Conservation (phyloP, 2,329 filamentous ascomycete species). For the Claviceps pazoutovae region DNA sequence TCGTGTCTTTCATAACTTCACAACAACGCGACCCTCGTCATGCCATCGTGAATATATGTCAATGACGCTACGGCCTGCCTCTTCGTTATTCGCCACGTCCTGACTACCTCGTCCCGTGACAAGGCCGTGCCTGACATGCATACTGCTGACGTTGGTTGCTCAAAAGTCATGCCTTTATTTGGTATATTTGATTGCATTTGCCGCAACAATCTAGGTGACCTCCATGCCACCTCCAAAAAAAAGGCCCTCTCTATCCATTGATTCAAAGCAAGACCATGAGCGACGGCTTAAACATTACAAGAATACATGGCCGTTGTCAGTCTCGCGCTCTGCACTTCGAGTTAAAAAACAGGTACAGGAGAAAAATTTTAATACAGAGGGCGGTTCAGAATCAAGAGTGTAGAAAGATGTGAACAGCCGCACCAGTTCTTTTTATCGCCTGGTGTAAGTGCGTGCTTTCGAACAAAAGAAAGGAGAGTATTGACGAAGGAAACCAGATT, state of each 20-base stretch:
- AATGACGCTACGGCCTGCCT: background rate
- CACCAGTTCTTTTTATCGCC: background rate
- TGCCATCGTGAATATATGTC: background rate
- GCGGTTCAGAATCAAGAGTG: background rate
- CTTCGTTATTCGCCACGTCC: background rate
- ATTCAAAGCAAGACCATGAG: background rate
- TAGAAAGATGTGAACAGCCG: background rate
- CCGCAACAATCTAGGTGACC: slow-evolving; percentile 7
- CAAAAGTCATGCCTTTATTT: background rate
- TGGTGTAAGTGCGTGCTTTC: background rate
- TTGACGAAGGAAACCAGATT: background rate
- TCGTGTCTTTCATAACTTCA: background rate
- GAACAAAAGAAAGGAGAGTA: background rate
- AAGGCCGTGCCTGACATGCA: background rate
- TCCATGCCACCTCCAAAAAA: background rate
- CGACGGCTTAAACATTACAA: background rate
- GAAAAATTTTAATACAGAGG: background rate
- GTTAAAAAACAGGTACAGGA: background rate
- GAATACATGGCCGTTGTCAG: background rate
- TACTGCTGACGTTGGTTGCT: background rate
- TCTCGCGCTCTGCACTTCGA: background rate
- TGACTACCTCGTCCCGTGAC: too few relatives aligned
- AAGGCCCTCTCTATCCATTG: background rate
- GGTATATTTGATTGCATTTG: slow-evolving; percentile 11
- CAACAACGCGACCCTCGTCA: background rate